phyloP scores from a whole-genome alignment of 495 filamentous ascomycete genomes.

The Astrothelium macrocarpum region DNA sequence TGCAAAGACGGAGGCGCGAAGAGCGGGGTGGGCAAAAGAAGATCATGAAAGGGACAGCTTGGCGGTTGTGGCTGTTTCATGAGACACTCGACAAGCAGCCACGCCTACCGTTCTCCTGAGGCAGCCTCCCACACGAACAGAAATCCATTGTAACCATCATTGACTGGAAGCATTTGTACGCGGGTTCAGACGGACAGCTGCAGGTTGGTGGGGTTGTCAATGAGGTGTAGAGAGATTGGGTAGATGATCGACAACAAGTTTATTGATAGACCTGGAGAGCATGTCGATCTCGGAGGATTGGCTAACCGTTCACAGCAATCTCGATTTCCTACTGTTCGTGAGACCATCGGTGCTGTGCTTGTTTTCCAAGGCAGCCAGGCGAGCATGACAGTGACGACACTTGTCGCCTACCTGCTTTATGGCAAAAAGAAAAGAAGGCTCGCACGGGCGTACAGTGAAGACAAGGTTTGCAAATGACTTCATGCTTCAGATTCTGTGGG shows the following conservation, averaged over 20 bases:
- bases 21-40: not conserved
- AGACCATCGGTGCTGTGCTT: not conserved
- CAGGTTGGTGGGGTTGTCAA: not conserved
- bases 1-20: not conserved
- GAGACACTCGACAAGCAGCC: not conserved
- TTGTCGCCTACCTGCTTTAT: too few species aligned
- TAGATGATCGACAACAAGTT: slow-evolving; percentile 3
- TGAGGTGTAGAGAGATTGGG: not conserved
- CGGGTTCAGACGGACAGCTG: not conserved
- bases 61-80: not conserved
- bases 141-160: not conserved
- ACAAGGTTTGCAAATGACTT: not conserved
- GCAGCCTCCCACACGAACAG: too few species aligned
- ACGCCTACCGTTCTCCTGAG: not conserved
- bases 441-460: not conserved
- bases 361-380: not conserved
- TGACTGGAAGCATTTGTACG: not conserved
- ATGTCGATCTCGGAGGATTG: not conserved
- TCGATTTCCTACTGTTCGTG: not conserved
- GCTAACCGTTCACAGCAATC: not conserved
- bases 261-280: slow-evolving; percentile 2
- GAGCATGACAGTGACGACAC: too few species aligned
- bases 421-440: too few species aligned
- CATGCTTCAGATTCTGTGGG: not conserved
- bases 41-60: not conserved